Percentiles rank a stretch among this genome's conserved stretches.
These are phyloP conservation scores for Phanerochaete carnosa DNA, from an alignment of 768 basidiomycete genomes.

Conservation along the genomic window DNA sequence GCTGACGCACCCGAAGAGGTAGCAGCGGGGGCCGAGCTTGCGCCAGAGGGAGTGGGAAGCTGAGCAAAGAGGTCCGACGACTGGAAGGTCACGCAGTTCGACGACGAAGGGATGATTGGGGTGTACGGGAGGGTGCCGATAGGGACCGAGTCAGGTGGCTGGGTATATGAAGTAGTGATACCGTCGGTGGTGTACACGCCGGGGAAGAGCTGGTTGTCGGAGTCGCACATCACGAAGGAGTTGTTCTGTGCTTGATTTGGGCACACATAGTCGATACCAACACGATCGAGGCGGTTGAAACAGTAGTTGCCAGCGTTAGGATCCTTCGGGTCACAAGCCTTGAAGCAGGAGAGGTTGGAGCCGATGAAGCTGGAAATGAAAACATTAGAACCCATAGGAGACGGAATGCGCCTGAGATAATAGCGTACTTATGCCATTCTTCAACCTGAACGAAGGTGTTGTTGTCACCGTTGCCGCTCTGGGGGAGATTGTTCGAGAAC, in stretches of 20 bases:
- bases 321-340: conserved; percentile 58
- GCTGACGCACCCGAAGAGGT: conserved; percentile 10
- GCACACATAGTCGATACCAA: conserved; percentile 74
- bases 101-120: conserved; percentile 36
- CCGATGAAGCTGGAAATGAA: conserved; percentile 73
- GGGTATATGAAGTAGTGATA: conserved; percentile 38
- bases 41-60: conserved; percentile 2
- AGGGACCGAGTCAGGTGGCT: conserved; percentile 46
- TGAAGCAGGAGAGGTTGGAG: conserved; percentile 60
- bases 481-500: conserved; percentile 49
- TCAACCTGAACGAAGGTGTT: neutral
- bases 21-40: conserved; percentile 1
- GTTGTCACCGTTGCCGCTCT: neutral
- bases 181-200: conserved; percentile 47
- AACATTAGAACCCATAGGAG: neutral
- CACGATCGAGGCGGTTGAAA: conserved; percentile 71
- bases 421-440: neutral
- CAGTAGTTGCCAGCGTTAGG: conserved; percentile 51
- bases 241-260: conserved; percentile 58
- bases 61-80: conserved; percentile 34
- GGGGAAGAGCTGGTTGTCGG: conserved; percentile 62
- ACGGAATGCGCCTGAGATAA: conserved; percentile 8
- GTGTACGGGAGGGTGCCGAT: conserved; percentile 44
- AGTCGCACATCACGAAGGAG: conserved; percentile 61
- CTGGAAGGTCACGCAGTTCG: conserved; percentile 38